Evolutionary conservation across 108 stramenopile genomes (phyloP), one percentile per base, ranked within the genome.

Genomic region (Cyclotella kingstonii): DNA sequence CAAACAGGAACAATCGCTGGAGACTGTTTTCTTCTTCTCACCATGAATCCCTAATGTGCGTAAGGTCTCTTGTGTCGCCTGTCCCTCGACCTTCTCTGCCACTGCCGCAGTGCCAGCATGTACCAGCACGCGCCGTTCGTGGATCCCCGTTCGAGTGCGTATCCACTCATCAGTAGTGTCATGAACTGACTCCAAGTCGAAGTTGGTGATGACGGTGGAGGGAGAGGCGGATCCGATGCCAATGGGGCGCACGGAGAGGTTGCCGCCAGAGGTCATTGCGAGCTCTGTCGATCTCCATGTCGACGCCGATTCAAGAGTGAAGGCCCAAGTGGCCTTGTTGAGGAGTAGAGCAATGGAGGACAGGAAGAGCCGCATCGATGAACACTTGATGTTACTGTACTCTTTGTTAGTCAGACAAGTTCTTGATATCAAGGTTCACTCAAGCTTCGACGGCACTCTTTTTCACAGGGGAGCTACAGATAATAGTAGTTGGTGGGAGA

Each of bases 141-240:
- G 27, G 48, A 98, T 98, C 3, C 97, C 97, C 9, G 97, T 98
- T n/a, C 97, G 79, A 2, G 89, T 83, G 1, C 60, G 62, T 50
- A 98, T 98, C 97, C 97, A 98, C 73, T 96, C 97, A 66, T 98
- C 97, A 40, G 75, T 77, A 5, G 97, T 98, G 49, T 98, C 97
- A 31, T 96, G 90, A 7, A 98, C 81, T 5, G 60, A 52, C 67
- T 96, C 94, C 18, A 98, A 65, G 52, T 95, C 97, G 9, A 53
- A 40, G 61, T 98, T 98, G 54, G 92, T 86, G 14, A 98, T 67
- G 36, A 84, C 53, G 7, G 82, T 94, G 10, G 50, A 38, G 6
- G 95, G 94, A 11, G 84, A 63, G 25, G 84, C 68, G 46, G 82
- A 82, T 6, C 96, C 93, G 44, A 90, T 89, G 59, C 94, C 94